A percentile compares a stretch with the other conserved stretches of the same genome.
phyloP scores from a whole-genome alignment of 2,329 filamentous ascomycete species.

The Diaporthe sp. region DNA sequence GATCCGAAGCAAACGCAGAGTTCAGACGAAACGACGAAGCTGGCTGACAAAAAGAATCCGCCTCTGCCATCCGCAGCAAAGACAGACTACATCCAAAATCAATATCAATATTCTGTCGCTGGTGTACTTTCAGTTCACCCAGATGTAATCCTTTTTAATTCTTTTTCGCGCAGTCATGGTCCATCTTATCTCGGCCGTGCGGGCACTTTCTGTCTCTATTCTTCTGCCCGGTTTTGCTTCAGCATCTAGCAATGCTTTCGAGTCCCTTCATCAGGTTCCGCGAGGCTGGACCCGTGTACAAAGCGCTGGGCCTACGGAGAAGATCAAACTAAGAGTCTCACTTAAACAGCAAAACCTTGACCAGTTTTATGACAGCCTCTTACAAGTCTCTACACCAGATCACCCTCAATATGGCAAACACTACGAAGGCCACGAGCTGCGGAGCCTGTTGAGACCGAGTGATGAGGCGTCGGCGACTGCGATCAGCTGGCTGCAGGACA shows the following conservation, averaged over 20 bases:
- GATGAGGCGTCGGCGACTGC: constrained; percentile 19
- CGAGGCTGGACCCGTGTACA: constrained; percentile 20
- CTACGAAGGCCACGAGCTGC: constrained; percentile 36
- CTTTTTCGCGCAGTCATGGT: background rate
- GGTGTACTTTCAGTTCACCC: background rate
- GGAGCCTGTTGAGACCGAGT: constrained; percentile 19
- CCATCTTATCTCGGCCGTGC: background rate
- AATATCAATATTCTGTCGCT: background rate
- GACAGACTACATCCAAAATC: background rate
- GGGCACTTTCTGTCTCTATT: background rate
- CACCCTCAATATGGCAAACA: constrained; percentile 33
- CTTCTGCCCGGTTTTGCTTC: background rate
- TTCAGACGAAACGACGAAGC: constrained; percentile 19
- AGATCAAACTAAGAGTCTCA: constrained; percentile 22
- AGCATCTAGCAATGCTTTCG: constrained; percentile 14
- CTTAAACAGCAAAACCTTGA: constrained; percentile 37
- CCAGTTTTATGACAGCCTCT: constrained; percentile 20
- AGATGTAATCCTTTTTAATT: background rate
- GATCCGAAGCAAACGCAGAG: background rate
- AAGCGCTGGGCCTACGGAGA: constrained; percentile 7
- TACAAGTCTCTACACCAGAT: constrained; percentile 18
- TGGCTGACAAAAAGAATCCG: background rate
- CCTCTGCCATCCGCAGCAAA: background rate
- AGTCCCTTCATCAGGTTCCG: constrained; percentile 29
- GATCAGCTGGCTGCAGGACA: constrained; percentile 28